Conservation (phyloP, 495 filamentous ascomycete species). For the Hyphodiscus hymeniophilus region DNA sequence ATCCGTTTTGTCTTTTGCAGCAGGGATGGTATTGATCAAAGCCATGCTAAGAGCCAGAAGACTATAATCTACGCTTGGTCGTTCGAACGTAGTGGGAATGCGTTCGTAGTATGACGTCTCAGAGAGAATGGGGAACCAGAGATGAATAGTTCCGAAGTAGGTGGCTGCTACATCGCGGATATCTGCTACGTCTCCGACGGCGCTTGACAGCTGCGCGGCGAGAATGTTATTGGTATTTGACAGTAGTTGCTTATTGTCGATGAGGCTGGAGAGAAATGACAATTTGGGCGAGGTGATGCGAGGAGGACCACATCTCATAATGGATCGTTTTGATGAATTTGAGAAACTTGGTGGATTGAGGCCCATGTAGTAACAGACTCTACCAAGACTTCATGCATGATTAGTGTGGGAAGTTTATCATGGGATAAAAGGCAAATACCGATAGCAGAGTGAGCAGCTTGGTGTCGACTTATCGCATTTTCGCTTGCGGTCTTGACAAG, state of each 20-base stretch:
- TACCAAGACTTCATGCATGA: too few relatives aligned
- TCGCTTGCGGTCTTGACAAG: too few relatives aligned
- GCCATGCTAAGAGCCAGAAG: conserved; percentile 40
- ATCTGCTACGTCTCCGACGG: conserved; percentile 10
- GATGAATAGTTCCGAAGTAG: conserved; percentile 29
- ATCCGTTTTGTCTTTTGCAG: conserved; percentile 10
- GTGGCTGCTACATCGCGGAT: conserved; percentile 21
- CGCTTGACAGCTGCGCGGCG: conserved; percentile 7
- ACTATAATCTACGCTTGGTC: conserved; percentile 33
- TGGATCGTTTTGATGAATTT: too few relatives aligned
- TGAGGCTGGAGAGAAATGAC: too few relatives aligned
- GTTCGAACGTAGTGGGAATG: conserved; percentile 25
- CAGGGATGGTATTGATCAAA: conserved; percentile 23
- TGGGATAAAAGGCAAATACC: too few relatives aligned
- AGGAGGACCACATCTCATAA: too few relatives aligned
- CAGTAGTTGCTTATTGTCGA: neutral
- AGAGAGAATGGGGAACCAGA: conserved; percentile 42
- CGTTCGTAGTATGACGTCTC: conserved; percentile 29
- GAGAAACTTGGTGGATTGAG: too few relatives aligned
- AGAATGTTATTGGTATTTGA: conserved; percentile 21
- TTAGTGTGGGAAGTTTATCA: too few relatives aligned
- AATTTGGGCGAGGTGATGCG: too few relatives aligned
- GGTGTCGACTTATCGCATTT: too few relatives aligned
- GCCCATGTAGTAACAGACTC: too few relatives aligned
- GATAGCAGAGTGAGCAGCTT: too few relatives aligned